Evolutionary conservation across 1,139 yeast genomes (phyloP).

Genomic region (Candida sojae): DNA sequence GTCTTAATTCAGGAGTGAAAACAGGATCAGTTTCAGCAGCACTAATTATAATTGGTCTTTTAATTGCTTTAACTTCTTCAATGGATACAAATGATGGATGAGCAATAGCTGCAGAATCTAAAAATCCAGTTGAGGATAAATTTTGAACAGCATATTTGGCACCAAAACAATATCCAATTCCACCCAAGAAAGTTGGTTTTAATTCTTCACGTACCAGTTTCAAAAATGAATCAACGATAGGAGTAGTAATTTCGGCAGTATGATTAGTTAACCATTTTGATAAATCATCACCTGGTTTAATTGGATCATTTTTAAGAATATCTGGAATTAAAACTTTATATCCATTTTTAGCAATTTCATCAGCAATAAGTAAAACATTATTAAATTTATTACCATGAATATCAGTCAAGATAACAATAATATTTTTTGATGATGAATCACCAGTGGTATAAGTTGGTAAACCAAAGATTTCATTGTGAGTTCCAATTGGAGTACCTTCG

Average conservation of each 20-base stretch:
- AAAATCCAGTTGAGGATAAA: conserved; percentile 45
- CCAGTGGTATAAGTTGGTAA: conserved; percentile 61
- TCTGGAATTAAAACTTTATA: conserved; percentile 76
- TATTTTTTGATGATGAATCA: conserved; percentile 31
- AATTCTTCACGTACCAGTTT: conserved; percentile 40
- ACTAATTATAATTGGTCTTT: conserved; percentile 63
- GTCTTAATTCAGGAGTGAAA: conserved; percentile 66
- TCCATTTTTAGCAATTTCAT: conserved; percentile 51
- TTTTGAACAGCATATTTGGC: conserved; percentile 66
- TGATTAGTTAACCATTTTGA: conserved; percentile 58
- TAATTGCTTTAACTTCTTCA: conserved; percentile 61
- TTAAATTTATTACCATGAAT: conserved; percentile 60
- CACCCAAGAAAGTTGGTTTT: conserved; percentile 54
- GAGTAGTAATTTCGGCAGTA: conserved; percentile 43
- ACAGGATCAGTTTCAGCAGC: conserved; percentile 71
- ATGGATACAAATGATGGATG: conserved; percentile 75
- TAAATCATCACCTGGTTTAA: conserved; percentile 25
- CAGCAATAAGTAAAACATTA: conserved; percentile 69
- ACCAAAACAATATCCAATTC: conserved; percentile 84
- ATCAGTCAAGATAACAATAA: conserved; percentile 68
- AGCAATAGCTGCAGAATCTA: conserved; percentile 69
- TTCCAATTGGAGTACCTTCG: conserved; percentile 54
- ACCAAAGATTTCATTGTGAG: conserved; percentile 41
- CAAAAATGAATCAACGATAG: conserved; percentile 45
- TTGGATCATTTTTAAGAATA: conserved; percentile 60